Base-by-base conservation (phyloP, 1,284 basidiomycete species). In the Pisolithus thermaeus region DNA sequence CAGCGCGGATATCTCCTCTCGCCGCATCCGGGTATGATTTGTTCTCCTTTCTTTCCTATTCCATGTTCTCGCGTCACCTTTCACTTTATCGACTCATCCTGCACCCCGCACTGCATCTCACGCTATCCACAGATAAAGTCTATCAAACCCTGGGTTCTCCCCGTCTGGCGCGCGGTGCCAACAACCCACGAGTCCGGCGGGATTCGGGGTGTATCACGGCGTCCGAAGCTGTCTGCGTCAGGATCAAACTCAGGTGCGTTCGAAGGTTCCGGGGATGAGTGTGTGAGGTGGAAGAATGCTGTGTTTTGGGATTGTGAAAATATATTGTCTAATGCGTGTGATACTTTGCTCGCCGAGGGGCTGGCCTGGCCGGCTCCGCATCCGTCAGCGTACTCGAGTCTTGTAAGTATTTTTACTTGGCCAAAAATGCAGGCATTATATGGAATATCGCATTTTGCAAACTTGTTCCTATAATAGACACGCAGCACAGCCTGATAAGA, bases 101-200 rank as follows among this genome's bases (percentile, higher is more conserved):
- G 23, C 23, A 3, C 23, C 5, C 5, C 23, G 23, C 23, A 25
- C n/a, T n/a, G n/a, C 23, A 5, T 25, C 5, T 25, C 23, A 5
- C 23, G 23, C 23, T 46, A 14, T 45, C 44, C 42, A 32, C 18
- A 23, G 44, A 90, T 95, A 69, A 87, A 85, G 64, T 83, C 81
- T 2, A 82, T 92, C 59, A 92, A 91, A 64, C 80, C 93, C 3
- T 95, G 92, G 92, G 92, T 94, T 61, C 78, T 94, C 43, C 80
- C 76, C 1, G 79, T 90, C 28, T 82, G 90, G 8, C 73, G 83
- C 1, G 83, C 84, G 27, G 89, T 94, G 4, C 88, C 83, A 30
- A 91, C 88, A 0, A 76, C 85, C 6, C 80, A 85, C 58, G 86
- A 91, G 47, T 80, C 81, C 1, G 86, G 84, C 18, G 89, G 92